A percentile compares a stretch with the other conserved stretches of the same genome.
Conservation (phyloP, 805 yeast species). For the Metschnikowia reukaufii region DNA sequence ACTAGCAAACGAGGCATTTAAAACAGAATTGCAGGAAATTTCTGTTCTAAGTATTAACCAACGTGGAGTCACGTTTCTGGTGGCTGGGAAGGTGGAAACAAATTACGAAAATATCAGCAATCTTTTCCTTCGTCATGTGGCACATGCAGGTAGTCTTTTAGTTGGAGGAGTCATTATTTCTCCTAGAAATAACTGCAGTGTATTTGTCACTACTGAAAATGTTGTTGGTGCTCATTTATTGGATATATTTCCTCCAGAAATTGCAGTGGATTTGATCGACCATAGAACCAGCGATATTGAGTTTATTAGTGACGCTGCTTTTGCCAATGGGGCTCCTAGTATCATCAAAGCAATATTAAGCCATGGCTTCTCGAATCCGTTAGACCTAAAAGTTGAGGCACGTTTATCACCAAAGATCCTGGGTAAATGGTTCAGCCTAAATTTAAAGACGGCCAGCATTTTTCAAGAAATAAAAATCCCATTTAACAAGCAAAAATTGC, state of each 20-base stretch:
- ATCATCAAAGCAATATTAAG: conserved; percentile 9
- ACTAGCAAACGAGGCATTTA: conserved; percentile 23
- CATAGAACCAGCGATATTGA: conserved; percentile 25
- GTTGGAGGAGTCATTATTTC: conserved; percentile 27
- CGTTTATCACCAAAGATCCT: conserved; percentile 21
- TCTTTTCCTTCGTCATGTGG: conserved; percentile 21
- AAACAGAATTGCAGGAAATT: conserved; percentile 25
- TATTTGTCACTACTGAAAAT: conserved; percentile 19
- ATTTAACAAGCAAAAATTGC: not conserved
- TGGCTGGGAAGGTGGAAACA: conserved; percentile 26
- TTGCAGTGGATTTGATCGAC: conserved; percentile 23
- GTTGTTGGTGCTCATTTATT: conserved; percentile 23
- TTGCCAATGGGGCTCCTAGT: conserved; percentile 21
- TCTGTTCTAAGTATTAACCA: conserved; percentile 23
- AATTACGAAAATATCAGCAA: conserved; percentile 30
- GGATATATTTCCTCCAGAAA: conserved; percentile 28
- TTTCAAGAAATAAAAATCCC: conserved; percentile 8
- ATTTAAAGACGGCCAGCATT: conserved; percentile 19
- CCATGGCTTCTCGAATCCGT: conserved; percentile 9
- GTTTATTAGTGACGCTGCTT: conserved; percentile 22
- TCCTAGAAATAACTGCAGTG: conserved; percentile 21
- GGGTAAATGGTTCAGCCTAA: conserved; percentile 19
- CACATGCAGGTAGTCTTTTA: conserved; percentile 23
- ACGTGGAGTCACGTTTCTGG: conserved; percentile 30
- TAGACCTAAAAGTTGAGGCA: conserved; percentile 23